Conservation (phyloP, 164 flowering plant genomes). For the Echeveria elegans region DNA sequence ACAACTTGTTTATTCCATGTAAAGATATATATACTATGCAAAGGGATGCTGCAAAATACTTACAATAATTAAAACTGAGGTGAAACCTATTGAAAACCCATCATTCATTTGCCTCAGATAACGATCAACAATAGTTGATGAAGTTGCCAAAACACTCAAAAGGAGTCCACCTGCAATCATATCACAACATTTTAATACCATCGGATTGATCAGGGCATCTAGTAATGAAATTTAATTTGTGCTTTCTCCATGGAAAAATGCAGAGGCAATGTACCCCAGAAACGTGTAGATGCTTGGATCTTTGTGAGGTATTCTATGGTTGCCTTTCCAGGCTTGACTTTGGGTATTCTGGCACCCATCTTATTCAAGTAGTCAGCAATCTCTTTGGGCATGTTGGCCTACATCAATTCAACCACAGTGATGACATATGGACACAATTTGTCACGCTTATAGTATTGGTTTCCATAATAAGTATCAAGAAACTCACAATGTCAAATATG, state of each 20-base stretch:
- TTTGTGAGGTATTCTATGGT: slow-evolving; percentile 76
- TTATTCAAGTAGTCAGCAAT: slow-evolving; percentile 92
- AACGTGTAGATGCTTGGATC: slow-evolving; percentile 94
- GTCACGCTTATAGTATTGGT: background rate
- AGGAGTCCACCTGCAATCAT: slow-evolving; percentile 67
- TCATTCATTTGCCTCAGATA: slow-evolving; percentile 69
- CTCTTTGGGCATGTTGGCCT: slow-evolving; percentile 99
- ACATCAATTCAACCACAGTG: slow-evolving; percentile 13
- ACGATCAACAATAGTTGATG: slow-evolving; percentile 77
- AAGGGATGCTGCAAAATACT: slow-evolving; percentile 22
- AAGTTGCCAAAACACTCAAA: slow-evolving; percentile 77
- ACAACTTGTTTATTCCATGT: background rate
- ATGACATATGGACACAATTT: background rate
- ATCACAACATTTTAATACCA: slow-evolving; percentile 8
- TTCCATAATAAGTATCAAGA: slow-evolving; percentile 7
- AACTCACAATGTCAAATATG: slow-evolving; percentile 95
- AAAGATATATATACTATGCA: background rate
- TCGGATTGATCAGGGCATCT: background rate
- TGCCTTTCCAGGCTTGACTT: slow-evolving; percentile 92
- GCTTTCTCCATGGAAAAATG: background rate
- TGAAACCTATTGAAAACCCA: slow-evolving; percentile 87
- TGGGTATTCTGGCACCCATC: slow-evolving; percentile 98
- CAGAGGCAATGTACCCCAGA: slow-evolving; percentile 65
- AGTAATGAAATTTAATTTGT: slow-evolving; percentile 5
- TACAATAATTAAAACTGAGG: slow-evolving; percentile 88